These are phyloP conservation scores for Phytopythium ostracodes DNA, from an alignment of 352 stramenopile species.

Conservation along the genomic window DNA sequence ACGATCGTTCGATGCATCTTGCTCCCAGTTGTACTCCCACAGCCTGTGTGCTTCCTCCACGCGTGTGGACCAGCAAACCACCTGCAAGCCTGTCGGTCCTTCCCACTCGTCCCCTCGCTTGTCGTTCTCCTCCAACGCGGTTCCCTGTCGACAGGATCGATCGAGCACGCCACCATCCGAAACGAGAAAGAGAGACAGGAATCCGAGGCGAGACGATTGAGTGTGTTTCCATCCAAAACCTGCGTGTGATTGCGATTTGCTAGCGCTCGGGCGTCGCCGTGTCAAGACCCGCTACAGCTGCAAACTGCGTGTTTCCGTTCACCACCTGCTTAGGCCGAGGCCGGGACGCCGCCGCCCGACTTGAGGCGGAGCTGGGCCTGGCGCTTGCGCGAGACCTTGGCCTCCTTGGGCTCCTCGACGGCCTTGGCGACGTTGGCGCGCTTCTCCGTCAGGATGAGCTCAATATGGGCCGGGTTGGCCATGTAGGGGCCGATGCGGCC, in stretches of 20 bases:
- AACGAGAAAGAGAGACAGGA: slow-evolving; percentile 2
- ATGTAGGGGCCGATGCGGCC: slow-evolving; percentile 98
- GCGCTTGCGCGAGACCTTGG: slow-evolving; percentile 87
- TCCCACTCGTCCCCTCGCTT: not conserved
- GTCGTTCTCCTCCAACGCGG: not conserved
- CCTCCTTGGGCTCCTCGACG: slow-evolving; percentile 83
- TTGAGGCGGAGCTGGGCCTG: slow-evolving; percentile 87
- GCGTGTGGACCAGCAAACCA: not conserved
- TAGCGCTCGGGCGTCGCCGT: slow-evolving; percentile 3
- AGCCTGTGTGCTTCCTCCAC: no score
- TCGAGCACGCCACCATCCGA: not conserved
- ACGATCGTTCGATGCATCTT: slow-evolving; percentile 43
- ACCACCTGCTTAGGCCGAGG: slow-evolving; percentile 42
- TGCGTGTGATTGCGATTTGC: slow-evolving; percentile 8
- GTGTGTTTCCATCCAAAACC: slow-evolving; percentile 7
- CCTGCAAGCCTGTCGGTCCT: not conserved
- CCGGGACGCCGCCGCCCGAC: slow-evolving; percentile 79
- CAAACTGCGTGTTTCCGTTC: not conserved
- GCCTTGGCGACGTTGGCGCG: slow-evolving; percentile 91
- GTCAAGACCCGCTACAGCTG: slow-evolving; percentile 4
- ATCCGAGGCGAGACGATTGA: not conserved
- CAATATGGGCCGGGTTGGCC: slow-evolving; percentile 98
- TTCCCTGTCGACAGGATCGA: no score
- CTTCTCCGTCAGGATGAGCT: slow-evolving; percentile 98
- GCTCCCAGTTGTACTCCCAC: not conserved